These are phyloP conservation scores for Trichoderma sp. DNA, from an alignment of 2,329 filamentous ascomycete genomes.

Conservation along the genomic window DNA sequence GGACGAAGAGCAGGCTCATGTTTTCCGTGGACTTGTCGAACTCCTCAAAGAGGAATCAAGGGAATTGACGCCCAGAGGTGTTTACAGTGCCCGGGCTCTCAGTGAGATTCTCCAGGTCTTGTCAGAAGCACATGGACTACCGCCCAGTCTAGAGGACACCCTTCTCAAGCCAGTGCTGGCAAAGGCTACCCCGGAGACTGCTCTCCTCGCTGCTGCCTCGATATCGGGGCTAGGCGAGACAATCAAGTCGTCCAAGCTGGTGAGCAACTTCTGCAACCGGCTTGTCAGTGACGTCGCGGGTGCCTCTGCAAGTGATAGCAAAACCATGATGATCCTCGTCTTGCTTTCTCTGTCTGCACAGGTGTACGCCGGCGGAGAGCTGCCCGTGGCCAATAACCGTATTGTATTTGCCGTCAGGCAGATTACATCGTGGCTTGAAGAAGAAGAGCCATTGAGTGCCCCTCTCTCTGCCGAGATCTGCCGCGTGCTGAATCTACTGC, in stretches of 20 bases:
- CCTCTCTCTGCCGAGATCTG: slow-evolving; percentile 54
- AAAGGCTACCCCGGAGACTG: slow-evolving; percentile 48
- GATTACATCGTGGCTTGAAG: slow-evolving; percentile 69
- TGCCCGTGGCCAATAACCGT: slow-evolving; percentile 66
- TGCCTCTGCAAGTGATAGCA: slow-evolving; percentile 44
- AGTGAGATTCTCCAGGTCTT: slow-evolving; percentile 51
- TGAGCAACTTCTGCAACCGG: slow-evolving; percentile 59
- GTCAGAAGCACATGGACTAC: slow-evolving; percentile 49
- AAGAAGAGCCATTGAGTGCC: slow-evolving; percentile 44
- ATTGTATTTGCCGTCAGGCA: slow-evolving; percentile 82
- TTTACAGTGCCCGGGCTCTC: slow-evolving; percentile 58
- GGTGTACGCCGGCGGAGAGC: slow-evolving; percentile 52
- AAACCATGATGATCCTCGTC: slow-evolving; percentile 51
- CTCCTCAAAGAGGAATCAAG: slow-evolving; percentile 47
- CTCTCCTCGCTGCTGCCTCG: slow-evolving; percentile 52
- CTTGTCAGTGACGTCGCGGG: slow-evolving; percentile 62
- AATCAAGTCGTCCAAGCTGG: slow-evolving; percentile 48
- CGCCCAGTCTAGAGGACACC: slow-evolving; percentile 48
- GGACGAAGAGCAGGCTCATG: slow-evolving; percentile 36
- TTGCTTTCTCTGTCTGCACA: slow-evolving; percentile 55
- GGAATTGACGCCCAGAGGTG: slow-evolving; percentile 43
- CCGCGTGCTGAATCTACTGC: slow-evolving; percentile 58
- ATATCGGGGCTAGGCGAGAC: slow-evolving; percentile 55
- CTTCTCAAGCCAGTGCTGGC: slow-evolving; percentile 48
- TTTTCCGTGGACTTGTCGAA: slow-evolving; percentile 46